Conservation (phyloP, 1,284 basidiomycete genomes). For the Cryptococcus sp. region DNA sequence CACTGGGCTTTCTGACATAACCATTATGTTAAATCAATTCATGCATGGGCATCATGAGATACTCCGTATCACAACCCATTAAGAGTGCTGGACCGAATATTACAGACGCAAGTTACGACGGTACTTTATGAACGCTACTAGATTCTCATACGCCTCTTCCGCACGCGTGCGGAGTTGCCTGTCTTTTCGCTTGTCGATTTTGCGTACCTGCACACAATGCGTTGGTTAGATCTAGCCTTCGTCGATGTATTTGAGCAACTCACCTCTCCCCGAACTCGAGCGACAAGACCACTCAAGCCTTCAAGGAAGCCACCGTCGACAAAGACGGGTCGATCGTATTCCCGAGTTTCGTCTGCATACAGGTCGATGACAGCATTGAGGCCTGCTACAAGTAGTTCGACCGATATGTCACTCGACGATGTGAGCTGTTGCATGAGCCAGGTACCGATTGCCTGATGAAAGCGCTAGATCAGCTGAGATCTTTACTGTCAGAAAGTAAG, state of each 20-base stretch:
- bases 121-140: constrained; percentile 87
- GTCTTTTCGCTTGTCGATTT: constrained; percentile 58
- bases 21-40: no score
- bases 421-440: constrained; percentile 23
- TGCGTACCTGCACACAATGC: constrained; percentile 42
- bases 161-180: constrained; percentile 52
- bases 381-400: constrained; percentile 77
- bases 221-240: not conserved
- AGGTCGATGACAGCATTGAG: constrained; percentile 89
- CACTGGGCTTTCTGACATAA: no score
- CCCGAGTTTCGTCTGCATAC: constrained; percentile 83
- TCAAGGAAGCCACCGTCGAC: constrained; percentile 61
- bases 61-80: no score
- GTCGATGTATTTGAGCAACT: constrained; percentile 37
- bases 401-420: constrained; percentile 58
- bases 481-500: not conserved
- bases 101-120: constrained; percentile 49
- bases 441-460: constrained; percentile 20
- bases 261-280: constrained; percentile 63
- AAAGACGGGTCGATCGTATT: constrained; percentile 80
- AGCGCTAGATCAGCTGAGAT: constrained; percentile 3
- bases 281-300: constrained; percentile 60
- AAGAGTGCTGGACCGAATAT: not conserved
- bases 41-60: no score
- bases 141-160: constrained; percentile 67